Evolutionary conservation across 108 stramenopile species (phyloP).

Genomic region (Discostella stelligeroides): DNA sequence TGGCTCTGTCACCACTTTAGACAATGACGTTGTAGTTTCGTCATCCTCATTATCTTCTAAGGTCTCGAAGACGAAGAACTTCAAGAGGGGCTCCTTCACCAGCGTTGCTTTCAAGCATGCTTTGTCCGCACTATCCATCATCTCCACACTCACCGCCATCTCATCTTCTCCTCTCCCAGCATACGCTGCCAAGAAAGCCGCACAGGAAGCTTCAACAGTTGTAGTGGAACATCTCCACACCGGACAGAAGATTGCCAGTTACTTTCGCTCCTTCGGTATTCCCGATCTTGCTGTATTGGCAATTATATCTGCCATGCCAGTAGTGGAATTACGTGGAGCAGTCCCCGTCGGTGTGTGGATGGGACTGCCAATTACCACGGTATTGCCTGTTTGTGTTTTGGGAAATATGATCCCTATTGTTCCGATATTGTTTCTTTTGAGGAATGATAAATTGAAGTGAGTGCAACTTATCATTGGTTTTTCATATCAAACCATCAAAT

Average conservation of each 20-base stretch:
- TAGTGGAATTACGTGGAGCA: conserved; percentile 93
- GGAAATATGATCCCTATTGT: conserved; percentile 94
- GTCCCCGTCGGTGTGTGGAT: conserved; percentile 91
- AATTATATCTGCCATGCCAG: conserved; percentile 92
- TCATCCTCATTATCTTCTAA: not conserved
- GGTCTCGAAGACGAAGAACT: not conserved
- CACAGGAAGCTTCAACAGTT: conserved; percentile 23
- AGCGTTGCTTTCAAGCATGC: conserved; percentile 5
- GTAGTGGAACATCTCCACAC: conserved; percentile 73
- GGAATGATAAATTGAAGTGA: conserved; percentile 72
- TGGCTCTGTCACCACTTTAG: too few relatives aligned
- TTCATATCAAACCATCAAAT: too few relatives aligned
- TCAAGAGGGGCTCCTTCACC: not conserved
- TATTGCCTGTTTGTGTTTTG: conserved; percentile 85
- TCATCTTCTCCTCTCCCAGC: conserved; percentile 22
- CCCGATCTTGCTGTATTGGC: conserved; percentile 89
- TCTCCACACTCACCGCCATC: conserved; percentile 25
- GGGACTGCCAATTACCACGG: conserved; percentile 83
- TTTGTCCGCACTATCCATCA: conserved; percentile 13
- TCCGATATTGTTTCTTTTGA: conserved; percentile 80
- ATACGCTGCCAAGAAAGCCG: conserved; percentile 56
- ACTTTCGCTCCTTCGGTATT: conserved; percentile 78
- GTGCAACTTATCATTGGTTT: too few relatives aligned
- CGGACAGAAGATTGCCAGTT: conserved; percentile 88
- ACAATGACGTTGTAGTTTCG: not conserved